Conservation (phyloP, 164 flowering plant genomes). For the Vitis riparia region DNA sequence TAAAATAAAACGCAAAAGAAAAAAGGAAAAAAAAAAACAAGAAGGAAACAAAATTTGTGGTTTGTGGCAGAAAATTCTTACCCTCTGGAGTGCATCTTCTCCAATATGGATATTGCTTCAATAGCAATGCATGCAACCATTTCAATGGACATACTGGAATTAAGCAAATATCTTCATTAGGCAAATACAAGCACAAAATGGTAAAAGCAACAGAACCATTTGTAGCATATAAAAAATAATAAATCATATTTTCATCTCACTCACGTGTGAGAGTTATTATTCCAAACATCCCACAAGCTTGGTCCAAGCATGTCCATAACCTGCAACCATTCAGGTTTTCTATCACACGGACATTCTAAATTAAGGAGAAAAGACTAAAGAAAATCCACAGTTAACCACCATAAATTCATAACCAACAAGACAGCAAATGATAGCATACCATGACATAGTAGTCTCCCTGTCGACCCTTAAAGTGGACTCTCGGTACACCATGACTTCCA, state of each 20-base stretch:
- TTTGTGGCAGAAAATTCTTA: constrained; percentile 17
- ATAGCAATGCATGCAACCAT: constrained; percentile 77
- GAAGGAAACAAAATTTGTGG: background rate
- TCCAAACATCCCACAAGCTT: constrained; percentile 72
- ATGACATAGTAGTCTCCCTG: constrained; percentile 67
- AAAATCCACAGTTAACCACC: background rate
- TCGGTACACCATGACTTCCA: constrained; percentile 70
- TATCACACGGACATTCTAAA: background rate
- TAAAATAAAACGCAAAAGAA: background rate
- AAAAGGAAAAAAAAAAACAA: background rate
- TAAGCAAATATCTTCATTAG: background rate
- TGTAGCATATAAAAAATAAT: background rate
- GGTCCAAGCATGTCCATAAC: constrained; percentile 80
- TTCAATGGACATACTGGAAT: constrained; percentile 57
- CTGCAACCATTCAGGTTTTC: constrained; percentile 24
- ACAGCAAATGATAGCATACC: constrained; percentile 30
- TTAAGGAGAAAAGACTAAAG: background rate
- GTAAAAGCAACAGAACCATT: background rate
- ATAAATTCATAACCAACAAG: background rate
- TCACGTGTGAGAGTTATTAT: constrained; percentile 46
- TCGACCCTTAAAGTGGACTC: constrained; percentile 63
- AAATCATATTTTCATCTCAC: constrained; percentile 6
- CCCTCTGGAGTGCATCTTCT: constrained; percentile 69
- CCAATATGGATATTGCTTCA: constrained; percentile 68
- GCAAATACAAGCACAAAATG: constrained; percentile 7